phyloP scores from a whole-genome alignment of 352 stramenopile species.

The Pythium sp. region DNA sequence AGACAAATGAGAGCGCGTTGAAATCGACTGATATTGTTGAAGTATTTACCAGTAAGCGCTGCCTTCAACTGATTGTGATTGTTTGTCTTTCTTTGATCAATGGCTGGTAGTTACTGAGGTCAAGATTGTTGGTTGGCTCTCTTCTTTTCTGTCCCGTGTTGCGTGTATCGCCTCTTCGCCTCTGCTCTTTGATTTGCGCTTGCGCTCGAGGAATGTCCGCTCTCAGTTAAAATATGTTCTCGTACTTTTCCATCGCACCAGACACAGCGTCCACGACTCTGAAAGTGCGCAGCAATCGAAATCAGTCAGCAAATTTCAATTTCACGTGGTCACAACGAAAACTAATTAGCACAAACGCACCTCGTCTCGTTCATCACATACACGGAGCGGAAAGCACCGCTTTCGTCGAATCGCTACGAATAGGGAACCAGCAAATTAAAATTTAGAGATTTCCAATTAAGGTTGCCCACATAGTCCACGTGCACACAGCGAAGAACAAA shows the following conservation, averaged over 20 bases:
- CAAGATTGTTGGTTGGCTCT: not conserved
- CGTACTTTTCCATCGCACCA: slow-evolving; percentile 85
- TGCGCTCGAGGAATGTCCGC: not conserved
- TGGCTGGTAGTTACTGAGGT: not conserved
- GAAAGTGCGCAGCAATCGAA: not conserved
- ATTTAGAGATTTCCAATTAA: not conserved
- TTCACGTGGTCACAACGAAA: not conserved
- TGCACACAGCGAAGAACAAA: not conserved
- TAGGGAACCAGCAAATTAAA: not conserved
- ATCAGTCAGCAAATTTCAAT: not conserved
- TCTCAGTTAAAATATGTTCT: slow-evolving; percentile 69
- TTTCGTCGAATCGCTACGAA: slow-evolving; percentile 77
- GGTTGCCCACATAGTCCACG: not conserved
- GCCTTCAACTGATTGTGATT: too few relatives aligned
- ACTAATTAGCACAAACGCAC: slow-evolving; percentile 21
- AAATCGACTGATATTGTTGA: too few relatives aligned
- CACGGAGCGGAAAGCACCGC: slow-evolving; percentile 80
- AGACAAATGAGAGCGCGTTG: too few relatives aligned
- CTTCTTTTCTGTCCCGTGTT: not conserved
- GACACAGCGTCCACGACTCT: slow-evolving; percentile 85
- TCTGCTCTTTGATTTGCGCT: not conserved
- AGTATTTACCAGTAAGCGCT: too few relatives aligned
- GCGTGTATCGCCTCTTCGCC: not conserved
- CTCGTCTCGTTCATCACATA: slow-evolving; percentile 87
- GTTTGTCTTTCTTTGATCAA: too few relatives aligned